A percentile compares a stretch with the other conserved stretches of the same genome.
Evolutionary conservation across 2,329 filamentous ascomycete genomes (phyloP).

Genomic region (Arthroderma sp.): DNA sequence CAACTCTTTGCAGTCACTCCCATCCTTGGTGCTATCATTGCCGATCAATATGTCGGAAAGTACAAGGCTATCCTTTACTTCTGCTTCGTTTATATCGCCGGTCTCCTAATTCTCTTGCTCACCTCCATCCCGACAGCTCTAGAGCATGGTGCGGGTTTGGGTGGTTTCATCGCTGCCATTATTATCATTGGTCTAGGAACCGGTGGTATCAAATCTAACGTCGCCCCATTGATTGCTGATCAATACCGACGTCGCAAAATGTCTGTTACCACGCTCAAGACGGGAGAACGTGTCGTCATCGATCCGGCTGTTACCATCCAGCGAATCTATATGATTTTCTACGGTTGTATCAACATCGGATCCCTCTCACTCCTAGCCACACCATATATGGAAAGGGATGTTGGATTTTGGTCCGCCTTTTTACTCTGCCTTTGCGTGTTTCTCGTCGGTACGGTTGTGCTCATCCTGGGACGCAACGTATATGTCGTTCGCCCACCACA

Average conservation of each 20-base stretch:
- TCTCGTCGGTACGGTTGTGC: conserved; percentile 44
- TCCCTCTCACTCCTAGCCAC: conserved; percentile 54
- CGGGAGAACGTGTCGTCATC: conserved; percentile 47
- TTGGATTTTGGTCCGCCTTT: conserved; percentile 55
- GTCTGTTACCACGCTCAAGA: conserved; percentile 30
- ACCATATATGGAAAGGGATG: conserved; percentile 52
- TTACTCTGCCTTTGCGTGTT: conserved; percentile 52
- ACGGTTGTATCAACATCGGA: conserved; percentile 62
- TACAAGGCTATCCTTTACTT: conserved; percentile 48
- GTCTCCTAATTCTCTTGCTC: conserved; percentile 41
- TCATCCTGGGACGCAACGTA: conserved; percentile 34
- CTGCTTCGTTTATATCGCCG: conserved; percentile 45
- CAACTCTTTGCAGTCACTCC: conserved; percentile 33
- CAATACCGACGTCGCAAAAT: conserved; percentile 49
- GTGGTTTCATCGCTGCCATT: conserved; percentile 43
- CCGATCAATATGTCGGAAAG: conserved; percentile 48
- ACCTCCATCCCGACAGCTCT: conserved; percentile 43
- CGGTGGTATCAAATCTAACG: conserved; percentile 56
- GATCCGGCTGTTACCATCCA: conserved; percentile 55
- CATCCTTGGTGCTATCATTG: conserved; percentile 44
- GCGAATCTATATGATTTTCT: conserved; percentile 62
- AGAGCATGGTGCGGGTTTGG: conserved; percentile 38
- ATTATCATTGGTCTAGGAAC: conserved; percentile 54
- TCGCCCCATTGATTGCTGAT: conserved; percentile 48
- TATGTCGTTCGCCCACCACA: conserved; percentile 40